Conservation (phyloP, 257 asterid genomes). For the Solanum chiquidenum region DNA sequence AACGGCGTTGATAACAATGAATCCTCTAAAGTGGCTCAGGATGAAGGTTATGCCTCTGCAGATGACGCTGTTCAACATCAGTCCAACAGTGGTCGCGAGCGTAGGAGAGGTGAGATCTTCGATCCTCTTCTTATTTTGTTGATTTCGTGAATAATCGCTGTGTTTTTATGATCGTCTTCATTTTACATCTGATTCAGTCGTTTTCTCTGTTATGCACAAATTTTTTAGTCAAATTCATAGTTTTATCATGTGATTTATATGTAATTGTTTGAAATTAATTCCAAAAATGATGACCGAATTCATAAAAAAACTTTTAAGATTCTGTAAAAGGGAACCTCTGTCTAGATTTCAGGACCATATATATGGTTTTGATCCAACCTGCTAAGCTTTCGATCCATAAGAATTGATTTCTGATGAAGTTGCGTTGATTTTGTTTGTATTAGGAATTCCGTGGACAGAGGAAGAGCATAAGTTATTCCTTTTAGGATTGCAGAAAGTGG, state of each 20-base stretch:
- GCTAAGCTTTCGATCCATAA: not conserved
- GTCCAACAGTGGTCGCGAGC: slow-evolving; percentile 49
- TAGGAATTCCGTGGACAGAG: slow-evolving; percentile 93
- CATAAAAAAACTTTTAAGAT: not conserved
- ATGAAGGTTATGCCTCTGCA: not conserved
- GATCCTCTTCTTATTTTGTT: not conserved
- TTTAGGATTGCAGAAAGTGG: slow-evolving; percentile 67
- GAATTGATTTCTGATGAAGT: not conserved
- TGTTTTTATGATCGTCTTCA: not conserved
- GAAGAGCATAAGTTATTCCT: slow-evolving; percentile 83
- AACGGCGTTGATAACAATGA: not conserved
- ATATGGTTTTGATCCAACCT: not conserved
- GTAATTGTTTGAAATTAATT: not conserved
- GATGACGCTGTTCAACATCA: slow-evolving; percentile 27
- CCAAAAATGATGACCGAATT: not conserved
- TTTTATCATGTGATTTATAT: not conserved
- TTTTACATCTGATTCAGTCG: not conserved
- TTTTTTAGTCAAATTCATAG: not conserved
- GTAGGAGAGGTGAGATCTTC: slow-evolving; percentile 79
- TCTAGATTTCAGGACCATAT: not conserved
- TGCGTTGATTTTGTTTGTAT: not conserved
- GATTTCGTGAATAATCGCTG: not conserved
- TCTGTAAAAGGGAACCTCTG: not conserved
- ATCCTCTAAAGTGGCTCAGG: not conserved
- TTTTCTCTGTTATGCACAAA: not conserved